Evolutionary conservation across 176 grass and related monocot species (phyloP).

Genomic region (Coix lacrymajobi): DNA sequence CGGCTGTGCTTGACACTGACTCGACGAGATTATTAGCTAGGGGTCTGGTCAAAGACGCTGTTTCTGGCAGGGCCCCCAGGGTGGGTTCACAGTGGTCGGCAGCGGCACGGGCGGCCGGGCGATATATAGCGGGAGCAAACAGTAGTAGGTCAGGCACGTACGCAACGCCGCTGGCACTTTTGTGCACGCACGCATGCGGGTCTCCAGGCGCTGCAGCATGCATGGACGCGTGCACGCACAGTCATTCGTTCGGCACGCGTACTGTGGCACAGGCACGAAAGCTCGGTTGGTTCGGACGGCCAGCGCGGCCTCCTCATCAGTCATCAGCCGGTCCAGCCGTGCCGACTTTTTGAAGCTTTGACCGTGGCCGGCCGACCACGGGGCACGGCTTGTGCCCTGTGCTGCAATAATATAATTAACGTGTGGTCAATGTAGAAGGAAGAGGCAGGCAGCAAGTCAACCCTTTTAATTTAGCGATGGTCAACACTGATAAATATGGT

Average conservation of each 20-base stretch:
- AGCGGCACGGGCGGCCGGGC: too few relatives aligned
- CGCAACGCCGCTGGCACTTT: background rate
- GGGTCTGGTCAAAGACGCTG: constrained; percentile 6
- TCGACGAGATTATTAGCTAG: background rate
- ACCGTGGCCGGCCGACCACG: too few relatives aligned
- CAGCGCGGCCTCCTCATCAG: too few relatives aligned
- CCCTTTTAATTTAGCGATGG: too few relatives aligned
- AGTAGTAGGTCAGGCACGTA: background rate
- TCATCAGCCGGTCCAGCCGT: too few relatives aligned
- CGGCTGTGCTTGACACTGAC: background rate
- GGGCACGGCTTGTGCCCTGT: too few relatives aligned
- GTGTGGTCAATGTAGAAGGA: too few relatives aligned
- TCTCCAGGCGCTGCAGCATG: background rate
- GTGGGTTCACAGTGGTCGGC: background rate
- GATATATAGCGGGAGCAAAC: background rate
- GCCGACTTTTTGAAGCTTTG: background rate
- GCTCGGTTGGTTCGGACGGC: background rate
- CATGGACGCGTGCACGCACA: background rate
- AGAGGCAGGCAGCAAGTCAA: too few relatives aligned
- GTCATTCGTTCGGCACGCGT: too few relatives aligned
- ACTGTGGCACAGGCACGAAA: background rate
- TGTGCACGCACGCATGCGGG: background rate
- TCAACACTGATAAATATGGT: too few relatives aligned
- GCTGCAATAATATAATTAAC: too few relatives aligned
- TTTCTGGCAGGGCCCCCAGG: background rate